These are phyloP conservation scores for Lactarius hatsudake DNA, from an alignment of 768 basidiomycete species.

Conservation along the genomic window DNA sequence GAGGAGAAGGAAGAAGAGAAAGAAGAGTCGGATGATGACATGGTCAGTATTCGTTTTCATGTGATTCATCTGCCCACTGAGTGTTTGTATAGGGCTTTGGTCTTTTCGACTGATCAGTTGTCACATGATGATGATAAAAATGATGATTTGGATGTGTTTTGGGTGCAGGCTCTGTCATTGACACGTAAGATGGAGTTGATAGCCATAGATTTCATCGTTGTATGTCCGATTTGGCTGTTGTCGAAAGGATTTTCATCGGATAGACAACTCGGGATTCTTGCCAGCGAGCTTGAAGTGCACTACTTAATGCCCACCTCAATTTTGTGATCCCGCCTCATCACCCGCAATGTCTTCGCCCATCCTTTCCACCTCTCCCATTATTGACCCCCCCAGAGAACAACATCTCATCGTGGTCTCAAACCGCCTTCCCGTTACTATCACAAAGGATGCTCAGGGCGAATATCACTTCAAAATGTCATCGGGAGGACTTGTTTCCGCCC, in stretches of 20 bases:
- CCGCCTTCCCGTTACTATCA: slow-evolving; percentile 93
- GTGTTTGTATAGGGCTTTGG: slow-evolving; percentile 76
- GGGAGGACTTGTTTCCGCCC: slow-evolving; percentile 94
- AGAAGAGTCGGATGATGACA: slow-evolving; percentile 85
- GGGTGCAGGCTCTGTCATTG: background rate
- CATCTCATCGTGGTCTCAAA: slow-evolving; percentile 96
- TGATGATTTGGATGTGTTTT: background rate
- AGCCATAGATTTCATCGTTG: background rate
- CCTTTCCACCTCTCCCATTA: slow-evolving; percentile 10
- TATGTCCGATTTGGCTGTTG: slow-evolving; percentile 21
- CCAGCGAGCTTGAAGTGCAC: slow-evolving; percentile 14
- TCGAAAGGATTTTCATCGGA: slow-evolving; percentile 2
- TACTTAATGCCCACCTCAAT: slow-evolving; percentile 10
- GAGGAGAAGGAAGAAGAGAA: slow-evolving; percentile 73
- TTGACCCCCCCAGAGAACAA: slow-evolving; percentile 44
- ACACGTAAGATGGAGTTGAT: background rate
- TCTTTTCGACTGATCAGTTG: slow-evolving; percentile 71
- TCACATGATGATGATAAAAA: background rate
- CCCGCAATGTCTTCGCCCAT: slow-evolving; percentile 12
- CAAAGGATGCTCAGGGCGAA: slow-evolving; percentile 85
- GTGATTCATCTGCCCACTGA: slow-evolving; percentile 1
- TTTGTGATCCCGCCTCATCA: background rate
- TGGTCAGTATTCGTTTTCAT: slow-evolving; percentile 50
- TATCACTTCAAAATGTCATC: slow-evolving; percentile 99
- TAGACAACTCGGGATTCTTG: slow-evolving; percentile 3